Percentiles rank a stretch among this genome's conserved stretches.
Conservation (phyloP, 2,329 filamentous ascomycete genomes). For the Pestalotiopsis sp. region DNA sequence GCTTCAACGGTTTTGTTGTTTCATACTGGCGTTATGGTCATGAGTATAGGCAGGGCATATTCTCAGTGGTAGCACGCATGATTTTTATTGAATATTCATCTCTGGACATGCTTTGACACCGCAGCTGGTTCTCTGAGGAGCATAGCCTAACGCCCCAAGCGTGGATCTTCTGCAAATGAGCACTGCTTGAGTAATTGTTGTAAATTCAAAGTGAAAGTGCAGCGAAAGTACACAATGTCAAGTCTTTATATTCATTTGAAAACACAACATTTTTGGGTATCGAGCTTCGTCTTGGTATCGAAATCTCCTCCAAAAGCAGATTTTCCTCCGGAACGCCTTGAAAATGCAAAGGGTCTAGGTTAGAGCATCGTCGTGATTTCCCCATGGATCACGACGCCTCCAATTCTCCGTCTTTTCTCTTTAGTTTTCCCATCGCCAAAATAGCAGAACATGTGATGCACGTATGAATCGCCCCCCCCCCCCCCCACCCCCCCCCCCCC, state of each 20-base stretch:
- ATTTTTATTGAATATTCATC: constrained; percentile 13
- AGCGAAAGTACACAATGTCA: not conserved
- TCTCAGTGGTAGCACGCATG: constrained; percentile 7
- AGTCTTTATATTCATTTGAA: not conserved
- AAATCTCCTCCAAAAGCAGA: not conserved
- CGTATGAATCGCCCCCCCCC: not conserved
- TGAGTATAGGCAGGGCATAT: not conserved
- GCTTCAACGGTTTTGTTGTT: not conserved
- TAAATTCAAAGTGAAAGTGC: not conserved
- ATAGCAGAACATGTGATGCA: not conserved
- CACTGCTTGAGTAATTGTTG: not conserved
- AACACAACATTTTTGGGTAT: constrained; percentile 9
- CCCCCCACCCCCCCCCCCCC: constrained; percentile 10
- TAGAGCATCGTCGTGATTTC: not conserved
- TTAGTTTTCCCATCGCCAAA: not conserved
- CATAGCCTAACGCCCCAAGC: not conserved
- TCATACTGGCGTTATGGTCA: not conserved
- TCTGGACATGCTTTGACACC: not conserved
- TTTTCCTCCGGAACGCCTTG: not conserved
- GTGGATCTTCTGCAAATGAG: not conserved
- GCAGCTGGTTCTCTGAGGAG: no score
- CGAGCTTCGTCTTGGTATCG: not conserved
- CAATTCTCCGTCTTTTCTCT: not conserved
- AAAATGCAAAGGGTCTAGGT: not conserved
- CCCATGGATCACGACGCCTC: not conserved